These are phyloP conservation scores for Trematosphaeria pertusa DNA, from an alignment of 2,329 filamentous ascomycete species.

Conservation along the genomic window DNA sequence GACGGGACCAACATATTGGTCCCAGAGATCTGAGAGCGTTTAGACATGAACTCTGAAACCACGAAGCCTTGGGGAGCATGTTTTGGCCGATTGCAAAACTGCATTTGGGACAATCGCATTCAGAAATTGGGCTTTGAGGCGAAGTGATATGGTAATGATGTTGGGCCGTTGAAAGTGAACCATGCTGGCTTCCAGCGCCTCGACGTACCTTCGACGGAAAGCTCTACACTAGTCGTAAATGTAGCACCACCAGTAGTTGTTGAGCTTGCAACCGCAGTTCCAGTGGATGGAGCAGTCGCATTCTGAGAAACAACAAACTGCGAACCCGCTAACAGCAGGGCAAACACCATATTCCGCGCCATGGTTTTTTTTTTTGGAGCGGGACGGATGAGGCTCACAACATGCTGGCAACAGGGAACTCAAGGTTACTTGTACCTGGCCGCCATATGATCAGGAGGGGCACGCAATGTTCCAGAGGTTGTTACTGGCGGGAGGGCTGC, in stretches of 20 bases:
- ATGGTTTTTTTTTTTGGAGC: too few species aligned
- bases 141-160: neutral
- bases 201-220: conserved; percentile 19
- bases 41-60: too few species aligned
- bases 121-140: neutral
- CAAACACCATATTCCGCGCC: neutral
- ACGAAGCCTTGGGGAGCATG: neutral
- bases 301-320: conserved; percentile 9
- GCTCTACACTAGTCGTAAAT: conserved; percentile 16
- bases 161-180: neutral
- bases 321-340: conserved; percentile 8
- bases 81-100: neutral
- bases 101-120: neutral
- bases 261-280: conserved; percentile 3
- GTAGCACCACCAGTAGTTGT: conserved; percentile 14
- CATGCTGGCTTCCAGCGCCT: neutral
- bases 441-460: neutral
- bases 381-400: too few species aligned
- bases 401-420: too few species aligned
- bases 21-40: conserved; percentile 22
- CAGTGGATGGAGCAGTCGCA: conserved; percentile 8
- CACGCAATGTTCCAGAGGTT: neutral
- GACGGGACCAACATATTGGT: conserved; percentile 30
- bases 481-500: neutral
- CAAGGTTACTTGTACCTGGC: neutral